Percentiles rank a stretch among this genome's conserved stretches.
phyloP scores from a whole-genome alignment of 1,284 basidiomycete species.

The Sanguinoderma infundibulare region DNA sequence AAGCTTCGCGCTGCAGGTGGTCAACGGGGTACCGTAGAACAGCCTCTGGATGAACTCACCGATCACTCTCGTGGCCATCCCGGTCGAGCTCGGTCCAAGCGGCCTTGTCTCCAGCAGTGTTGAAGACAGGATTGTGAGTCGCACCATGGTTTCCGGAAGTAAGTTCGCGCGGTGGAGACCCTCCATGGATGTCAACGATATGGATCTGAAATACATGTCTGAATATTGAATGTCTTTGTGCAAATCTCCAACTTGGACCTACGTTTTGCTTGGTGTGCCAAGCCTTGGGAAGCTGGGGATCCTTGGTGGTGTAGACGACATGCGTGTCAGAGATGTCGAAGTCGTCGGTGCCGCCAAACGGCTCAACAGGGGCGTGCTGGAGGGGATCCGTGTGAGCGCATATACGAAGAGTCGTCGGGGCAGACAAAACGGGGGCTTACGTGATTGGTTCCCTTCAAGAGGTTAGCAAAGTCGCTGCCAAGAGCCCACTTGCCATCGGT shows the following conservation, averaged over 20 bases:
- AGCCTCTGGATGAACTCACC: constrained; percentile 43
- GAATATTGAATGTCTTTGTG: too few relatives aligned
- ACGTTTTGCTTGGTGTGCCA: constrained; percentile 85
- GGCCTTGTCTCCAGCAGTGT: constrained; percentile 66
- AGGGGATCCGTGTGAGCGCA: background rate
- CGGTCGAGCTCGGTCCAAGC: constrained; percentile 87
- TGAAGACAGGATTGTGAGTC: constrained; percentile 72
- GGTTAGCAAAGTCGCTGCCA: constrained; percentile 56
- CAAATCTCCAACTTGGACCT: too few relatives aligned
- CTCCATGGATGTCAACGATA: constrained; percentile 58
- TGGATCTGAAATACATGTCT: constrained; percentile 54
- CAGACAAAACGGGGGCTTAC: constrained; percentile 42
- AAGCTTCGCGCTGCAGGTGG: constrained; percentile 63
- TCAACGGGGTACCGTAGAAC: background rate
- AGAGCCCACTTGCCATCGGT: constrained; percentile 57
- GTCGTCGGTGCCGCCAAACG: constrained; percentile 79
- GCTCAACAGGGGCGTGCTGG: constrained; percentile 79
- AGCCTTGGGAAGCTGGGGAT: constrained; percentile 72
- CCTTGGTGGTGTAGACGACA: constrained; percentile 86
- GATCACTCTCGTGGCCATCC: constrained; percentile 88
- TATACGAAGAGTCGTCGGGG: background rate
- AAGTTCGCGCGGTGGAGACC: constrained; percentile 59
- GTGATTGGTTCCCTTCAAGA: constrained; percentile 68
- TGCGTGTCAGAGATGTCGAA: constrained; percentile 72
- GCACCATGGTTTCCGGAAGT: constrained; percentile 88